Base-by-base conservation (phyloP, 163 green algal genomes). In the Trebouxia gelatinosa region DNA sequence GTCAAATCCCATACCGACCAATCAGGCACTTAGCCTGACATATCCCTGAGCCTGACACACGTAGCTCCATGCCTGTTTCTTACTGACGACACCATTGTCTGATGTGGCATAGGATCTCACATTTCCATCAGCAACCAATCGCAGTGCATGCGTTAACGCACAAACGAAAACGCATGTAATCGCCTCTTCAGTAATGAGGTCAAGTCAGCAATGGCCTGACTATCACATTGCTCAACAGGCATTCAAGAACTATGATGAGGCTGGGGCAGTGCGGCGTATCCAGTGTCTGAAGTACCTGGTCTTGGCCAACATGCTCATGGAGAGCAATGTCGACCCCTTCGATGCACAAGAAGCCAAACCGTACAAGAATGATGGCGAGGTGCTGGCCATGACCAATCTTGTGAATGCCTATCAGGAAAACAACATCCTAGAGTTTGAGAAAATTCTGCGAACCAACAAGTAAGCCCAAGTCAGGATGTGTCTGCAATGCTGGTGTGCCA, bases 211-310 rank as follows among this genome's bases (percentile, higher is more conserved):
- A n/a, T n/a, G n/a, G 28, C 43, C 40, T n/a, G n/a, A n/a, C n/a
- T n/a, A n/a, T n/a, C n/a, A n/a, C n/a, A n/a, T n/a, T n/a, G n/a
- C n/a, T n/a, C n/a, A n/a, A 19, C 87, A 95, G 90, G 96, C 96
- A 0, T 99, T 99, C 90, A 98, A 98, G 88, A 92, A 82, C 31
- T 99, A 98, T 80, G 96, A 99, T 75, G 96, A 99, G 85, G 96
- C 96, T 0, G 96, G 96, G 58, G 89, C 84, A 28, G 39, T 50
- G 6, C 85, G 92, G 46, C 89, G 91, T 3, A 86, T 97, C 74
- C 90, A 95, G 82, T 98, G 96, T 87, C 91, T 99, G 77, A 98
- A 98, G 86, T 98, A 99, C 88, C 87, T 99, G 79, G 95, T 99
- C 81, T 88, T 99, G 80, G 94, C 94, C 39, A 92, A 92, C 83